A percentile compares a stretch with the other conserved stretches of the same genome.
Evolutionary conservation across 169 alveolate genomes (phyloP).

Genomic region (Cystoisospora suis): DNA sequence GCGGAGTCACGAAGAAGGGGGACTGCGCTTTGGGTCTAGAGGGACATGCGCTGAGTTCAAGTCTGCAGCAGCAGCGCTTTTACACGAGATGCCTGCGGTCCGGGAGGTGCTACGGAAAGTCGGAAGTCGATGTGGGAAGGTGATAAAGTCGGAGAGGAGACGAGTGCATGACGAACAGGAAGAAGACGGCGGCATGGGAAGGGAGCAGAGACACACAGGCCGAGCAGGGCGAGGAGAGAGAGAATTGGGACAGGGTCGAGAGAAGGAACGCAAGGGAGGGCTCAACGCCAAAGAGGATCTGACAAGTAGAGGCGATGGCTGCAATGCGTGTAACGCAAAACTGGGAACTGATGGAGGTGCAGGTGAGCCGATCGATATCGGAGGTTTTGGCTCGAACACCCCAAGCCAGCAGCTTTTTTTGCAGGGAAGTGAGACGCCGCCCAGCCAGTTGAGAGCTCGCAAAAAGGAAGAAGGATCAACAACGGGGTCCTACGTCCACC

Average conservation of each 20-base stretch:
- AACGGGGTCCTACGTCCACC: no score
- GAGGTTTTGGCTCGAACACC: no score
- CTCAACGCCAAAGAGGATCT: background rate
- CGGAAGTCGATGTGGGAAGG: background rate
- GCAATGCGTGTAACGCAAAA: background rate
- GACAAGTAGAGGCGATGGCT: background rate
- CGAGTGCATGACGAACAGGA: background rate
- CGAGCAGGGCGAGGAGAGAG: background rate
- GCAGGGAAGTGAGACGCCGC: no score
- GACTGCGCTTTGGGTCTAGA: no score
- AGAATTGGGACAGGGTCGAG: background rate
- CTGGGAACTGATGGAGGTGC: background rate
- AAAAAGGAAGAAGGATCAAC: no score
- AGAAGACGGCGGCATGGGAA: background rate
- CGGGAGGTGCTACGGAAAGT: background rate
- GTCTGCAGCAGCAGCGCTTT: background rate
- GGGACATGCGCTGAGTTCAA: background rate
- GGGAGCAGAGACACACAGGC: background rate
- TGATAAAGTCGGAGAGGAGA: background rate
- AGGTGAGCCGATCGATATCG: no score
- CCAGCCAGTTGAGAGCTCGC: no score
- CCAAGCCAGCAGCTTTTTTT: no score
- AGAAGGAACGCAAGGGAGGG: background rate
- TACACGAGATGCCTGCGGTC: background rate
- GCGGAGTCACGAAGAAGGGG: no score